Conservation (phyloP, 2,329 filamentous ascomycete species). For the Ophidiomyces ophidiicola region DNA sequence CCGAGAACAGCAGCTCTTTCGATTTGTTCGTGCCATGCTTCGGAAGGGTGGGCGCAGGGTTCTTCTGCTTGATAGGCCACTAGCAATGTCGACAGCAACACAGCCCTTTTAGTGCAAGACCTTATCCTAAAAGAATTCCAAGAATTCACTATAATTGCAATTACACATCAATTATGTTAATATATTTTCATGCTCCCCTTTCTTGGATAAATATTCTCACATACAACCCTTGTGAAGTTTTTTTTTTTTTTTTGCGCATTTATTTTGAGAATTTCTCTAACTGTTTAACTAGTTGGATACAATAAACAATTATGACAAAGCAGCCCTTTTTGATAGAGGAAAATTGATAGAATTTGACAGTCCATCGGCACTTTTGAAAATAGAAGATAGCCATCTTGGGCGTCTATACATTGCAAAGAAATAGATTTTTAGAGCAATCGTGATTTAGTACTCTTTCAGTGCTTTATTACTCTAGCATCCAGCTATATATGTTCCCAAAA, state of each 20-base stretch:
- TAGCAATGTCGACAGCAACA: slow-evolving; percentile 11
- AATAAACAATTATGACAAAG: slow-evolving; percentile 74
- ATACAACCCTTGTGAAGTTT: not conserved
- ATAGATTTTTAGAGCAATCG: no score
- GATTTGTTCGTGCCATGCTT: slow-evolving; percentile 6
- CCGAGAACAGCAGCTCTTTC: slow-evolving; percentile 9
- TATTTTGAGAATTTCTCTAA: not conserved
- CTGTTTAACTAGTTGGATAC: slow-evolving; percentile 44
- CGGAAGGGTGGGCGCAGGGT: slow-evolving; percentile 1
- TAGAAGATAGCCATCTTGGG: not conserved
- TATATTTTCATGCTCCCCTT: no score
- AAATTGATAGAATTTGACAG: slow-evolving; percentile 26
- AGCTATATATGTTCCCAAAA: no score
- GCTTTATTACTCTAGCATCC: no score
- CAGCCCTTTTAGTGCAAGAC: slow-evolving; percentile 11
- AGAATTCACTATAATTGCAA: slow-evolving; percentile 12
- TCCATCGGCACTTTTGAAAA: not conserved
- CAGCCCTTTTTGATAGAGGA: slow-evolving; percentile 83
- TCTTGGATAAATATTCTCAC: not conserved
- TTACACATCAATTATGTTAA: slow-evolving; percentile 7
- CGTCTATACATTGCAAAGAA: not conserved
- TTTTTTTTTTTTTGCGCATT: not conserved
- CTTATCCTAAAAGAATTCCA: slow-evolving; percentile 10
- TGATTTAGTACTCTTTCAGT: no score
- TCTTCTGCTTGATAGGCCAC: slow-evolving; percentile 5